A percentile compares a stretch with the other conserved stretches of the same genome.
Conservation (phyloP, 2,329 filamentous ascomycete species). For the Eutypa lata region DNA sequence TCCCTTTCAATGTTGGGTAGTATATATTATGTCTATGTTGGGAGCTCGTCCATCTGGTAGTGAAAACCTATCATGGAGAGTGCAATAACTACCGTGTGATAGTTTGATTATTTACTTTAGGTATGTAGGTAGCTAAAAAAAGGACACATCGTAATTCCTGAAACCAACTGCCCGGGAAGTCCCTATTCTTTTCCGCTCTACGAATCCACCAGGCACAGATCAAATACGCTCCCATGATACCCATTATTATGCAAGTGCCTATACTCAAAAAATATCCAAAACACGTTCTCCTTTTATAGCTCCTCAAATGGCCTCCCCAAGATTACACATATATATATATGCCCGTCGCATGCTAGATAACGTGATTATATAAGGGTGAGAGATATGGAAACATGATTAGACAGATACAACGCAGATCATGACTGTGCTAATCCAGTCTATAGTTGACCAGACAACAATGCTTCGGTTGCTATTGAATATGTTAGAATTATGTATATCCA, state of each 20-base stretch:
- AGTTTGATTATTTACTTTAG: no score
- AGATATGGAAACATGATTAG: not conserved
- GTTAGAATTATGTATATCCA: conserved; percentile 25
- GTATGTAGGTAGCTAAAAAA: no score
- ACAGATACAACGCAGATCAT: not conserved
- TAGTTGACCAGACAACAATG: conserved; percentile 72
- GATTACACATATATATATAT: not conserved
- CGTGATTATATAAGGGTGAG: not conserved
- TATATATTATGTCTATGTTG: no score
- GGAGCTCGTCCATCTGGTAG: no score
- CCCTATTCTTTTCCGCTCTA: not conserved
- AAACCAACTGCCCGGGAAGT: not conserved
- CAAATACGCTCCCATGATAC: not conserved
- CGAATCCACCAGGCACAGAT: not conserved
- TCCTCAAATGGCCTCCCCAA: not conserved
- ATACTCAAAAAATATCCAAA: not conserved
- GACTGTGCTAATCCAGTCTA: conserved; percentile 33
- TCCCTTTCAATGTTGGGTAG: no score
- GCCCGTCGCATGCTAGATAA: not conserved
- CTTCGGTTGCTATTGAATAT: conserved; percentile 62
- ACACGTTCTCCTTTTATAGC: not conserved
- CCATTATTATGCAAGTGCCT: not conserved
- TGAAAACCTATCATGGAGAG: no score
- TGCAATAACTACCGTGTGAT: no score
- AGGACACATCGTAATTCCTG: not conserved